A percentile compares a stretch with the other conserved stretches of the same genome.
Evolutionary conservation across 768 basidiomycete genomes (phyloP).

Genomic region (Boletus sp.): DNA sequence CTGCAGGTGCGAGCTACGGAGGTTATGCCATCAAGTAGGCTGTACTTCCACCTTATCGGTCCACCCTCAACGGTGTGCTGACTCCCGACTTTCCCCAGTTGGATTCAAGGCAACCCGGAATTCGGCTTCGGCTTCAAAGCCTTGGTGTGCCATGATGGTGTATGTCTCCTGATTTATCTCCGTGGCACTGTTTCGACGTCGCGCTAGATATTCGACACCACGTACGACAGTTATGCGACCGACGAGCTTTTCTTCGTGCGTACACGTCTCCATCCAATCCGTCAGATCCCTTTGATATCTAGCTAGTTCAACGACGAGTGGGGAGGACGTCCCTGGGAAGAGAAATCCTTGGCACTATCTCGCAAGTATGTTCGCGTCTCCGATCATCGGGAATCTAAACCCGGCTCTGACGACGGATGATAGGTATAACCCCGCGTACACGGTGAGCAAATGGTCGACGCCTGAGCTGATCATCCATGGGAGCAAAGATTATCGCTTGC

Average conservation of each 20-base stretch:
- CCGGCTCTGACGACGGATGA: neutral
- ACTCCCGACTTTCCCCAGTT: conserved; percentile 45
- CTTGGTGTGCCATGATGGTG: conserved; percentile 89
- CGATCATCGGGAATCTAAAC: neutral
- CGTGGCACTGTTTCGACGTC: neutral
- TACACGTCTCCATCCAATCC: conserved; percentile 2
- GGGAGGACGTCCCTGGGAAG: conserved; percentile 80
- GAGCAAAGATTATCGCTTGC: conserved; percentile 84
- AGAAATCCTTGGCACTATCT: conserved; percentile 49
- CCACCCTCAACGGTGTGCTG: neutral
- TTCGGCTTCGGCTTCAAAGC: conserved; percentile 89
- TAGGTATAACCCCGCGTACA: conserved; percentile 81
- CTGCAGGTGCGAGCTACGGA: conserved; percentile 83
- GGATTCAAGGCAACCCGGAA: conserved; percentile 94
- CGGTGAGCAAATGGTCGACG: conserved; percentile 81
- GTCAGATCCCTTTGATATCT: neutral
- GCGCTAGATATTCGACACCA: conserved; percentile 67
- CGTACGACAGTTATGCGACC: conserved; percentile 81
- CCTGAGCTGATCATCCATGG: conserved; percentile 85
- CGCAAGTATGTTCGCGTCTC: conserved; percentile 46
- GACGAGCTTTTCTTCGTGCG: conserved; percentile 90
- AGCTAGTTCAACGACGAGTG: conserved; percentile 82
- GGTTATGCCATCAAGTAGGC: conserved; percentile 86
- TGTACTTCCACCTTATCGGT: neutral
- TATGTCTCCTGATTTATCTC: conserved; percentile 32